Percentiles rank a stretch among this genome's conserved stretches.
phyloP scores from a whole-genome alignment of 805 yeast genomes.

The Suhomyces canberraensis region DNA sequence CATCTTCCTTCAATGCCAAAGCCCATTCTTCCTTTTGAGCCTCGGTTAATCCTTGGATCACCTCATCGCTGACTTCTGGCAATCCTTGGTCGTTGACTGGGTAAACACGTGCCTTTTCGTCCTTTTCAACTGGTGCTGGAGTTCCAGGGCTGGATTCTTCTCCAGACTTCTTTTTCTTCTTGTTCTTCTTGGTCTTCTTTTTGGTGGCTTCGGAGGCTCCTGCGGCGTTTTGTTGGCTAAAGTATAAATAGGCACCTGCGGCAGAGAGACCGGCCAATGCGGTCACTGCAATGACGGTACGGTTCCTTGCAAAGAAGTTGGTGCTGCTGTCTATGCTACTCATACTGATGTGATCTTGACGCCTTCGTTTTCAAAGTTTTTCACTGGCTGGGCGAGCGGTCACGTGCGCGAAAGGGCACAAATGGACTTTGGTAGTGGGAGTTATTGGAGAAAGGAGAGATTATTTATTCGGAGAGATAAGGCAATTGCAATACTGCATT shows the following conservation, averaged over 20 bases:
- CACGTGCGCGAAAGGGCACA: too few relatives aligned
- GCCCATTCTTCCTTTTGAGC: constrained; percentile 65
- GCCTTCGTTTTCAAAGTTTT: constrained; percentile 7
- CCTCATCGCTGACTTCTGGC: constrained; percentile 52
- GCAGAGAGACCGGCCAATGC: constrained; percentile 64
- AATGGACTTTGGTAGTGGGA: too few relatives aligned
- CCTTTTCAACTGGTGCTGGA: constrained; percentile 1
- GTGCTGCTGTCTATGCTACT: constrained; percentile 4
- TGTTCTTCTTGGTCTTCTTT: constrained; percentile 46
- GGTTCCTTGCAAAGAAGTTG: constrained; percentile 50
- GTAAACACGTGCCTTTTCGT: constrained; percentile 23
- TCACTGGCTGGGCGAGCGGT: constrained; percentile 4
- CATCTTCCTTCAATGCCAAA: constrained; percentile 78
- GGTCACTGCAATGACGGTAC: constrained; percentile 60
- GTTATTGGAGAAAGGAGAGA: too few relatives aligned
- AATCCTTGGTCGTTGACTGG: constrained; percentile 57
- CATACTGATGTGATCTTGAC: background rate
- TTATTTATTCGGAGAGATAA: too few relatives aligned
- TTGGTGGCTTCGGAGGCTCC: constrained; percentile 15
- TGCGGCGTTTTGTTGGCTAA: constrained; percentile 21
- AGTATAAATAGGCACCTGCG: constrained; percentile 56
- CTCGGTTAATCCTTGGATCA: constrained; percentile 42
- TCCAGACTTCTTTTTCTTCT: constrained; percentile 31
- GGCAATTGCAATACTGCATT: too few relatives aligned
- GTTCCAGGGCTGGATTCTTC: constrained; percentile 2